phyloP scores from a whole-genome alignment of 192 early-diverging fungal genomes.

The Funneliformis mosseae region DNA sequence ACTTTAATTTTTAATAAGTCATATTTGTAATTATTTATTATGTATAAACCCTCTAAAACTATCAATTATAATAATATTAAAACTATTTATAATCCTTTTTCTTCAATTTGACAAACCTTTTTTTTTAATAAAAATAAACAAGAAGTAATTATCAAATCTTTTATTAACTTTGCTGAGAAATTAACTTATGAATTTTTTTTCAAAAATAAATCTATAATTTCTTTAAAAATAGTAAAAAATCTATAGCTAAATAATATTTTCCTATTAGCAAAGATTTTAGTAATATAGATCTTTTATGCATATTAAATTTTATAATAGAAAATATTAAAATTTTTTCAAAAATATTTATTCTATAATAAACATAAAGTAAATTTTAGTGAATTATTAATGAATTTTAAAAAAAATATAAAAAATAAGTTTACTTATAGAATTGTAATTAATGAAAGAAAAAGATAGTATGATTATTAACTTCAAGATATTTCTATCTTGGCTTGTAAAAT shows the following conservation, averaged over 20 bases:
- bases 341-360: too few species aligned
- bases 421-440: slow-evolving; percentile 1
- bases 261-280: too few species aligned
- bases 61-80: not conserved
- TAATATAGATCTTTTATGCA: too few species aligned
- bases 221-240: not conserved
- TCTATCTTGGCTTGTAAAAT: slow-evolving; percentile 2
- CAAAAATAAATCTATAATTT: slow-evolving; percentile 15
- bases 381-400: not conserved
- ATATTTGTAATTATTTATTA: slow-evolving; percentile 4
- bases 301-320: too few species aligned
- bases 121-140: slow-evolving; percentile 6
- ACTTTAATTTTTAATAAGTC: not conserved
- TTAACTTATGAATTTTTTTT: slow-evolving; percentile 3
- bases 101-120: not conserved
- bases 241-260: not conserved
- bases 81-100: not conserved
- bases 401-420: not conserved
- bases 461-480: not conserved
- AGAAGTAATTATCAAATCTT: not conserved
- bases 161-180: slow-evolving; percentile 4
- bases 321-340: too few species aligned
- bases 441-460: not conserved
- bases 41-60: not conserved
- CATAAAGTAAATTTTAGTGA: not conserved